Evolutionary conservation across 345 rosid genomes (phyloP).

Genomic region (Euphorbia tirucalli): DNA sequence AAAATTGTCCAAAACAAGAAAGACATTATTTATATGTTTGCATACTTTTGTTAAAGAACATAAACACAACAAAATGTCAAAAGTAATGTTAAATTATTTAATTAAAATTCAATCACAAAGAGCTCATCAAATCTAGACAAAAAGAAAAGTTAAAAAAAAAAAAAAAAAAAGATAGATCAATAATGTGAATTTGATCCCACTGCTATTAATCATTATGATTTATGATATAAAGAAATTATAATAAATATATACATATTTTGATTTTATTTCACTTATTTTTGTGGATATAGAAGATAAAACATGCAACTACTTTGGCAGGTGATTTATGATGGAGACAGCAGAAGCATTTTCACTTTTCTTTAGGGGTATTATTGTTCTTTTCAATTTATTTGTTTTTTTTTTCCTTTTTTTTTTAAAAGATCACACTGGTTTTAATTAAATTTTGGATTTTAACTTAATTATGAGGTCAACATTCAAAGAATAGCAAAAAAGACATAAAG

Average conservation of each 20-base stretch:
- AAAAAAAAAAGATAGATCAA: neutral
- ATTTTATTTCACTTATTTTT: neutral
- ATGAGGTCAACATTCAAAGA: no score
- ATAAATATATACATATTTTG: no score
- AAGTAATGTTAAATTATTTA: neutral
- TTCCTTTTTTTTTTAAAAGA: no score
- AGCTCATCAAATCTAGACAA: constrained; percentile 12
- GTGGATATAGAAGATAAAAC: neutral
- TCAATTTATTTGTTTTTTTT: no score
- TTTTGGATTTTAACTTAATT: no score
- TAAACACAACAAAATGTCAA: neutral
- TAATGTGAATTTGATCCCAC: constrained; percentile 11
- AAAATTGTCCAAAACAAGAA: constrained; percentile 1
- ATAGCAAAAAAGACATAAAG: no score
- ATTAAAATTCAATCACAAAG: constrained; percentile 8
- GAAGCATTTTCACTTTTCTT: constrained; percentile 29
- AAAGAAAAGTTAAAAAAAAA: neutral
- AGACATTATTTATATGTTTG: neutral
- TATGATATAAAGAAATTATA: neutral
- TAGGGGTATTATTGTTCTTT: neutral
- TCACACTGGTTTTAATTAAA: no score
- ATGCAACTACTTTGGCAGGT: neutral
- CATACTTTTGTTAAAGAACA: constrained; percentile 8
- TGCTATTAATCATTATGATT: neutral
- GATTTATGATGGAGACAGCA: constrained; percentile 3